These are phyloP conservation scores for Dictyostelium purpureum DNA, from an alignment of 78 protist genomes.

Conservation along the genomic window DNA sequence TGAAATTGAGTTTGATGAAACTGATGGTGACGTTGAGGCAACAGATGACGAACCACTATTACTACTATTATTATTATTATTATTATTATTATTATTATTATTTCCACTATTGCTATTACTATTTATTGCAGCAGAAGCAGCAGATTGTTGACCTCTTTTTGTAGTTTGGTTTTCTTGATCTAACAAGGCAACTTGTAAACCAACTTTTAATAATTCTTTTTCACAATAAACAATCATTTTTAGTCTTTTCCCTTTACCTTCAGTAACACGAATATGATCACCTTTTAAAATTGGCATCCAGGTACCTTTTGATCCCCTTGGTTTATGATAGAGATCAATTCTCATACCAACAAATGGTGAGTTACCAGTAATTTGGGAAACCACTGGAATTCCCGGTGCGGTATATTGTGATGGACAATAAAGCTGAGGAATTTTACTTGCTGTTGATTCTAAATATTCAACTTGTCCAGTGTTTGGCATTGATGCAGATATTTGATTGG, in stretches of 20 bases:
- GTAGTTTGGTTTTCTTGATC: not conserved
- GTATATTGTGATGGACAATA: conserved; percentile 1
- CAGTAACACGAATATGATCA: conserved; percentile 77
- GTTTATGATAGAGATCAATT: conserved; percentile 76
- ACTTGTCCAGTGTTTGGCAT: not conserved
- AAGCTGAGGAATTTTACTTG: not conserved
- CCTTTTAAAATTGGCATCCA: conserved; percentile 56
- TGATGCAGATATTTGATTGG: not conserved
- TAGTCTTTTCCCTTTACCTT: conserved; percentile 78
- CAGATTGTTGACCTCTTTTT: not conserved
- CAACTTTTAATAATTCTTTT: conserved; percentile 40
- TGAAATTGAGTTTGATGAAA: conserved; percentile 15
- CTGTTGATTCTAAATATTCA: not conserved
- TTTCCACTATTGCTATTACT: too few species aligned
- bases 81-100: not conserved
- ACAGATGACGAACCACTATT: not conserved
- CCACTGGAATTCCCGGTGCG: not conserved
- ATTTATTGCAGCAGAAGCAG: not conserved
- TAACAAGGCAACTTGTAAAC: conserved; percentile 54
- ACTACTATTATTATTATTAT: not conserved
- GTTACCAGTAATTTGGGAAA: not conserved
- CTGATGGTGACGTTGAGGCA: not conserved
- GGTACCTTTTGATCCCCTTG: conserved; percentile 78
- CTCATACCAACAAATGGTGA: conserved; percentile 12
- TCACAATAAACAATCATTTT: conserved; percentile 75